Evolutionary conservation across 2,329 filamentous ascomycete genomes (phyloP).

Genomic region (Penicillium freii): DNA sequence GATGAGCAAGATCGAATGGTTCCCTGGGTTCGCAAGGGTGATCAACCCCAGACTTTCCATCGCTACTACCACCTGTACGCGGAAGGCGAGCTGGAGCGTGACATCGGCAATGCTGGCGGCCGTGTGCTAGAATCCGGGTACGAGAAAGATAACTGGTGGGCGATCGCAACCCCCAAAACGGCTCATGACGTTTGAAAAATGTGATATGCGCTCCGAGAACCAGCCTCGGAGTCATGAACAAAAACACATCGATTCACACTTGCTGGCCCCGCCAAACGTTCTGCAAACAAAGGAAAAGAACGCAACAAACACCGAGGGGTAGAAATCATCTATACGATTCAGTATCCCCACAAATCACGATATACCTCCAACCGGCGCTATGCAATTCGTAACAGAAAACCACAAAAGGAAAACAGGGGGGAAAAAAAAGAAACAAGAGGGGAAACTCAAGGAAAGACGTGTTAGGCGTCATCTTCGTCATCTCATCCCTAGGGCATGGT

Average conservation of each 20-base stretch:
- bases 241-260: slow-evolving; percentile 5
- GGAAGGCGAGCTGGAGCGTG: slow-evolving; percentile 79
- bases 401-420: slow-evolving; percentile 9
- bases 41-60: slow-evolving; percentile 62
- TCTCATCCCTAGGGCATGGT: slow-evolving; percentile 34
- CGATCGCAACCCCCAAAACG: slow-evolving; percentile 54
- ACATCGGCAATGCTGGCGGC: slow-evolving; percentile 73
- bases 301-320: slow-evolving; percentile 15
- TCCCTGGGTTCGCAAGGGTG: slow-evolving; percentile 75
- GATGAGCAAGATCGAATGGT: slow-evolving; percentile 90
- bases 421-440: neutral
- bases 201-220: slow-evolving; percentile 26
- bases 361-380: slow-evolving; percentile 40
- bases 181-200: slow-evolving; percentile 14
- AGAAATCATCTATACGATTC: slow-evolving; percentile 31
- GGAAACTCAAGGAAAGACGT: slow-evolving; percentile 26
- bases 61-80: slow-evolving; percentile 93
- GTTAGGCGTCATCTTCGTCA: slow-evolving; percentile 21
- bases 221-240: slow-evolving; percentile 28
- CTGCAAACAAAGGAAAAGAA: slow-evolving; percentile 14
- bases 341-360: slow-evolving; percentile 30
- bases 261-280: slow-evolving; percentile 6
- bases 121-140: slow-evolving; percentile 77
- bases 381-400: slow-evolving; percentile 39
- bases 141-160: slow-evolving; percentile 99